Base-by-base conservation (phyloP, 2,329 filamentous ascomycete species). In the Celoporthe dispersa region DNA sequence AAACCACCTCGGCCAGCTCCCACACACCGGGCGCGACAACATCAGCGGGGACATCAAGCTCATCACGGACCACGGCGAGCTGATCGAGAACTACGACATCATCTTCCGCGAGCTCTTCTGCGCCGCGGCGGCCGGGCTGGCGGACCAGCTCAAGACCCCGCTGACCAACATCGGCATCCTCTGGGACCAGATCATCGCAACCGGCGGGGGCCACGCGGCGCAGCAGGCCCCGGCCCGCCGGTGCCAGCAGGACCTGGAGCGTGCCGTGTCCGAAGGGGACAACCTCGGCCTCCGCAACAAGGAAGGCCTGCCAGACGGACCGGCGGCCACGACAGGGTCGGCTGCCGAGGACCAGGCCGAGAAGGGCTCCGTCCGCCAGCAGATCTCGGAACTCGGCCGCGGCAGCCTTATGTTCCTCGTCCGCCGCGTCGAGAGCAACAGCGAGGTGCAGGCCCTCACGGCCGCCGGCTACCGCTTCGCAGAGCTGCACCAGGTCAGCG, bases 71-170 rank as follows among this genome's bases (percentile, higher is more conserved):
- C 80, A 90, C 73, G 83, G 87, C 1, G 85, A 88, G 31, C 82
- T 88, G 16, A 87, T 91, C 66, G 84, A 88, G 14, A 87, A 93
- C 71, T 95, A 95, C 78, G 91, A 93, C 44, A 82, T 90, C 22
- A 85, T 94, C 1, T 94, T 97, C 78, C 90, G 93, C 33, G 92
- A 97, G 77, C 84, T 94, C 12, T 97, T 97, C 78, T 97, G 93
- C 76, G 85, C 93, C 12, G 91, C 93, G 2, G 93, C 94, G 0
- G 84, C 90, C 7, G 87, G 90, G n/a, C 86, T 97, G 9, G 92
- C 94, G 0, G 84, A 87, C 16, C 87, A 88, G 66, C 83, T 94
- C 72, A 88, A 88, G 71, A 86, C 87, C 57, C 84, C 87, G 3
- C 80, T 95, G 1, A 84, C 87, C 8, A 84, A 89, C 4, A 80